phyloP scores from a whole-genome alignment of 2,329 filamentous ascomycete species.

The Fusarium tricinctum region DNA sequence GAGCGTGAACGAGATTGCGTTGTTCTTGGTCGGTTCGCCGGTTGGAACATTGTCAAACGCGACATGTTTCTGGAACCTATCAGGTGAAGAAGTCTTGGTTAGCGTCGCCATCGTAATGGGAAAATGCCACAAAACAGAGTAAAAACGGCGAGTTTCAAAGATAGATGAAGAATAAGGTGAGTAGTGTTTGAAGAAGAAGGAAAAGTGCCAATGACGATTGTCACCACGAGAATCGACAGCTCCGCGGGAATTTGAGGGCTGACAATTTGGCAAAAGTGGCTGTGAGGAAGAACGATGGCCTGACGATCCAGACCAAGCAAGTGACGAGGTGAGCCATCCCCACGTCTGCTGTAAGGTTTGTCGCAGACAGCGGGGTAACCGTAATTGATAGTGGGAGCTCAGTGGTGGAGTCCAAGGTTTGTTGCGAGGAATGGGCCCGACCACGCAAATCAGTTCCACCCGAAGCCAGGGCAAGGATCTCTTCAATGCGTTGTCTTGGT shows the following conservation, averaged over 20 bases:
- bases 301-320: slow-evolving; percentile 47
- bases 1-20: slow-evolving; percentile 79
- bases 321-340: slow-evolving; percentile 44
- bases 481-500: slow-evolving; percentile 1
- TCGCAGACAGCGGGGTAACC: slow-evolving; percentile 49
- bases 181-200: slow-evolving; percentile 8
- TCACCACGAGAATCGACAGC: slow-evolving; percentile 20
- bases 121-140: slow-evolving; percentile 32
- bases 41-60: slow-evolving; percentile 72
- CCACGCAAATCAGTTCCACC: slow-evolving; percentile 41
- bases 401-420: slow-evolving; percentile 45
- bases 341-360: slow-evolving; percentile 44
- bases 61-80: slow-evolving; percentile 71
- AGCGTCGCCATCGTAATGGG: slow-evolving; percentile 58
- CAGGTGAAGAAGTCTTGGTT: slow-evolving; percentile 56
- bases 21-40: slow-evolving; percentile 71
- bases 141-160: slow-evolving; percentile 12
- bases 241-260: slow-evolving; percentile 50
- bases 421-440: slow-evolving; percentile 29
- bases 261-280: slow-evolving; percentile 40
- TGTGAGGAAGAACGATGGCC: slow-evolving; percentile 48
- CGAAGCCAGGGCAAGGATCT: slow-evolving; percentile 1
- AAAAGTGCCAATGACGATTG: slow-evolving; percentile 30
- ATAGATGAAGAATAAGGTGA: slow-evolving; percentile 13
- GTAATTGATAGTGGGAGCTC: slow-evolving; percentile 35